These are phyloP conservation scores for Erysimum pusillum DNA, from an alignment of 441 rosid species.

Conservation along the genomic window DNA sequence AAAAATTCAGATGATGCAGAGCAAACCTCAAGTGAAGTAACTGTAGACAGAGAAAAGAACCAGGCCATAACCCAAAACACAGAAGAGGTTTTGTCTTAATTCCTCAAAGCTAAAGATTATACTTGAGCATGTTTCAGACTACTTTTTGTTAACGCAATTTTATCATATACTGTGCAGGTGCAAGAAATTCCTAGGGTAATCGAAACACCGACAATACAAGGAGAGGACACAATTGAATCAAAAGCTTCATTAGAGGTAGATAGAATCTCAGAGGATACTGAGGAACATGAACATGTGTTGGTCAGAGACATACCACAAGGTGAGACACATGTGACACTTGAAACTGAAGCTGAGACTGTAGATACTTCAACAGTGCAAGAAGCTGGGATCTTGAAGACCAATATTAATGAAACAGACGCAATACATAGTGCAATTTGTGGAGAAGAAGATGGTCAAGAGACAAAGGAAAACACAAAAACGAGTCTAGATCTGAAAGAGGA, in stretches of 20 bases:
- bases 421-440: constrained; percentile 27
- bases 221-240: constrained; percentile 11
- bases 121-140: not conserved
- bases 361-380: constrained; percentile 25
- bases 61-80: constrained; percentile 37
- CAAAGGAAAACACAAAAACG: constrained; percentile 16
- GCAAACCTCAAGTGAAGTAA: constrained; percentile 29
- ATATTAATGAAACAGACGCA: constrained; percentile 4
- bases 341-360: constrained; percentile 17
- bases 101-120: constrained; percentile 12
- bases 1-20: constrained; percentile 20
- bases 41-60: constrained; percentile 32
- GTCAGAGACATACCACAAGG: constrained; percentile 28
- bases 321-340: constrained; percentile 30
- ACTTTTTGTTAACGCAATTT: not conserved
- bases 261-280: not conserved
- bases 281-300: constrained; percentile 35
- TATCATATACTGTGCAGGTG: constrained; percentile 40
- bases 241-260: not conserved
- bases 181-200: constrained; percentile 12
- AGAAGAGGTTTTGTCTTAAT: constrained; percentile 46
- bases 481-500: constrained; percentile 25
- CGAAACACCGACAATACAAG: constrained; percentile 28
- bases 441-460: constrained; percentile 37
- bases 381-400: constrained; percentile 8